Evolutionary conservation across 805 yeast species (phyloP).

Genomic region (Pichia thaimueangensis): DNA sequence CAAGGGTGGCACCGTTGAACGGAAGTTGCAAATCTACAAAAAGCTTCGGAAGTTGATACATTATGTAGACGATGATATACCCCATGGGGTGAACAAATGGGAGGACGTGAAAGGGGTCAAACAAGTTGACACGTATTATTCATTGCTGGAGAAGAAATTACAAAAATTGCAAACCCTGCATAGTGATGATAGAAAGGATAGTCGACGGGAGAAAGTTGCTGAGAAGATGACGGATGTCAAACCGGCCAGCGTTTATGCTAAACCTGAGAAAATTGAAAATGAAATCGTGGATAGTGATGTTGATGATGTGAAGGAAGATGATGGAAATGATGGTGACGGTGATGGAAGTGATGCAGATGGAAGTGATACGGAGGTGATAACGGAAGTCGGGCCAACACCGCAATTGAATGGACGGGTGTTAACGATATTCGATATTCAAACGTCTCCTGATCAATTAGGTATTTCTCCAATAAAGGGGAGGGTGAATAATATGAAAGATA

Average conservation of each 20-base stretch:
- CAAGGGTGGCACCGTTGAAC: constrained; percentile 6
- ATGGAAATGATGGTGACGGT: neutral
- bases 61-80: neutral
- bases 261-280: neutral
- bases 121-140: constrained; percentile 3
- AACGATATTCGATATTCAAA: constrained; percentile 58
- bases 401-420: constrained; percentile 73
- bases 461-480: constrained; percentile 3
- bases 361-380: constrained; percentile 10
- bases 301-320: neutral
- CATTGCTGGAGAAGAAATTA: neutral
- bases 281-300: neutral
- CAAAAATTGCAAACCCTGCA: neutral
- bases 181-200: too few relatives aligned
- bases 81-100: neutral
- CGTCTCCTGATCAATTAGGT: constrained; percentile 14
- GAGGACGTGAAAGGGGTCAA: neutral
- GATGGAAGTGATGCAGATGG: constrained; percentile 2
- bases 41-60: constrained; percentile 8
- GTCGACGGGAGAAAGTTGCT: too few relatives aligned
- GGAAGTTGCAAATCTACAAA: constrained; percentile 7
- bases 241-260: neutral
- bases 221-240: neutral
- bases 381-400: constrained; percentile 79
- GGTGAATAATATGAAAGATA: neutral